Evolutionary conservation across 1,284 basidiomycete species (phyloP).

Genomic region (Pascua sp.): DNA sequence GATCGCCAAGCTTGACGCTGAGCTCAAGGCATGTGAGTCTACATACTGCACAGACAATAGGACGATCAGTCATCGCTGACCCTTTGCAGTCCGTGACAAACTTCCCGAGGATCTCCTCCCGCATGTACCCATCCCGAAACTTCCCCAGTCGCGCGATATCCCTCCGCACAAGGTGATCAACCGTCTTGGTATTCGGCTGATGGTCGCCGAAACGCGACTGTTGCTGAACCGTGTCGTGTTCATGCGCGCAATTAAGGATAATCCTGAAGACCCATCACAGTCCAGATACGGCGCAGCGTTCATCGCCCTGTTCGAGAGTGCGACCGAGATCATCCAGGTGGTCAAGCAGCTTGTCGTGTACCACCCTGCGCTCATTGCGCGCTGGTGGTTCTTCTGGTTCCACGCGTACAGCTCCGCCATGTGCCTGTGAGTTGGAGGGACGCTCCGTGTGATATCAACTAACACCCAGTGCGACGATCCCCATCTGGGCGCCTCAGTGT

Average conservation of each 20-base stretch:
- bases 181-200: slow-evolving; percentile 43
- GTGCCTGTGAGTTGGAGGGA: slow-evolving; percentile 34
- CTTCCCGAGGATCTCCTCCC: slow-evolving; percentile 40
- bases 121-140: slow-evolving; percentile 29
- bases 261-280: slow-evolving; percentile 32
- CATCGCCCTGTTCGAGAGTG: slow-evolving; percentile 41
- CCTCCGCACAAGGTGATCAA: slow-evolving; percentile 46
- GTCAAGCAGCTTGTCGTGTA: slow-evolving; percentile 46
- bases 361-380: slow-evolving; percentile 42
- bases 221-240: slow-evolving; percentile 46
- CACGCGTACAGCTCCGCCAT: slow-evolving; percentile 46
- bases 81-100: slow-evolving; percentile 30
- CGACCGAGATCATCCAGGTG: slow-evolving; percentile 45
- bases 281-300: slow-evolving; percentile 38
- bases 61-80: background rate
- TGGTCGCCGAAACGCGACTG: slow-evolving; percentile 42
- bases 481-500: slow-evolving; percentile 43
- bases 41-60: background rate
- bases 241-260: slow-evolving; percentile 38
- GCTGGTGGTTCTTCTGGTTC: slow-evolving; percentile 50
- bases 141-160: slow-evolving; percentile 37
- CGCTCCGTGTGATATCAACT: background rate
- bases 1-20: slow-evolving; percentile 37
- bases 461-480: slow-evolving; percentile 30
- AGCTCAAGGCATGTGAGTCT: slow-evolving; percentile 38